These are phyloP conservation scores for Dissophora ornata DNA, from an alignment of 192 early-diverging fungal species.

Conservation along the genomic window DNA sequence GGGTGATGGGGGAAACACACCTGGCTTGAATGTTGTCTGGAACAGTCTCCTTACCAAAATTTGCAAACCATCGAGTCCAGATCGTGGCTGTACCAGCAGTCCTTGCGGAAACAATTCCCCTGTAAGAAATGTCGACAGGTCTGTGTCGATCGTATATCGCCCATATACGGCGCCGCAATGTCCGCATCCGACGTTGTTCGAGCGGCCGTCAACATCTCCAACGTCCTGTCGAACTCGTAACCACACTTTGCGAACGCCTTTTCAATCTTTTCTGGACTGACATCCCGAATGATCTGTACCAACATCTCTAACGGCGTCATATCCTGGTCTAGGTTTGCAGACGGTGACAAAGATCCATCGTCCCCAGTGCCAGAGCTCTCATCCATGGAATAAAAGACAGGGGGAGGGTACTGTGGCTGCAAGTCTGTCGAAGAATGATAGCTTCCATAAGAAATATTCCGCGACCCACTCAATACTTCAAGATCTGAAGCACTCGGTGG, in stretches of 20 bases:
- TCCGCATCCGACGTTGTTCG: slow-evolving; percentile 8
- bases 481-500: slow-evolving; percentile 47
- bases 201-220: slow-evolving; percentile 45
- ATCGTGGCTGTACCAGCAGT: slow-evolving; percentile 70
- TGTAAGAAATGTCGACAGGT: slow-evolving; percentile 67
- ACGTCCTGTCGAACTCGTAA: slow-evolving; percentile 59
- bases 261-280: slow-evolving; percentile 50
- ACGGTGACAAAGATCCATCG: slow-evolving; percentile 6
- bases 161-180: not conserved
- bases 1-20: too few relatives aligned
- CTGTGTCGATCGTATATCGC: slow-evolving; percentile 28
- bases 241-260: slow-evolving; percentile 46
- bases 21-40: too few relatives aligned
- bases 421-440: slow-evolving; percentile 8
- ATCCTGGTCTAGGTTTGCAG: slow-evolving; percentile 48
- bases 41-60: slow-evolving; percentile 70
- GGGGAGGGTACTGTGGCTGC: slow-evolving; percentile 31
- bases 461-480: slow-evolving; percentile 23
- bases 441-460: slow-evolving; percentile 15
- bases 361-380: slow-evolving; percentile 5
- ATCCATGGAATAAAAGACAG: slow-evolving; percentile 31
- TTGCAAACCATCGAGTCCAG: slow-evolving; percentile 65
- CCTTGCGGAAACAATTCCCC: slow-evolving; percentile 65
- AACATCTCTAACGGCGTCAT: slow-evolving; percentile 63
- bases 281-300: slow-evolving; percentile 54